Conservation (phyloP, 331 rosid species). For the Prunus yedoensis region DNA sequence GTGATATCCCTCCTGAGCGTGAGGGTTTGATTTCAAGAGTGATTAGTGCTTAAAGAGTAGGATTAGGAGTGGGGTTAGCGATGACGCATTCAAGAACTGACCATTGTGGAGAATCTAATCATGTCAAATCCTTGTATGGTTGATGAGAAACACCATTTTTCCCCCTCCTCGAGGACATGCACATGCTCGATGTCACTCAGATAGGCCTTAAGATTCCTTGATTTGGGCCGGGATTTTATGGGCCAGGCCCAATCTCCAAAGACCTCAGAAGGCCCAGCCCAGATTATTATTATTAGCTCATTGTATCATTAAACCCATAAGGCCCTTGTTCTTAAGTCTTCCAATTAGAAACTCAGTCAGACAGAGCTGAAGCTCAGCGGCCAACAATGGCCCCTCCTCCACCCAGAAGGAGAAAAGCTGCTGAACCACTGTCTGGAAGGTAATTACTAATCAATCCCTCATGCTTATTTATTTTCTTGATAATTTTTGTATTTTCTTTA, state of each 20-base stretch:
- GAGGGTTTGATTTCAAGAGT: background rate
- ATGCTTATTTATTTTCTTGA: background rate
- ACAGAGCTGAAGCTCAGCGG: background rate
- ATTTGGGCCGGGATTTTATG: background rate
- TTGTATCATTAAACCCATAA: background rate
- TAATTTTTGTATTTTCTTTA: background rate
- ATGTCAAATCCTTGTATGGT: constrained; percentile 21
- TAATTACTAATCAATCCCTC: background rate
- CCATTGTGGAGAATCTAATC: constrained; percentile 31
- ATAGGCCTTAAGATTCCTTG: too few species aligned
- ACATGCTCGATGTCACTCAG: too few species aligned
- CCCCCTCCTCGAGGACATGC: background rate
- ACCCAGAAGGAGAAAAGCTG: constrained; percentile 35
- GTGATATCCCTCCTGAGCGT: background rate
- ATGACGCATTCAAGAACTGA: background rate
- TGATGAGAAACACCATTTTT: background rate
- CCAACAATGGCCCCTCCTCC: constrained; percentile 20
- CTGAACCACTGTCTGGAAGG: constrained; percentile 35
- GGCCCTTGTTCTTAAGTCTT: background rate
- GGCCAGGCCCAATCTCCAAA: background rate
- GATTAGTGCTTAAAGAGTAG: background rate
- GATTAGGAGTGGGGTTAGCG: background rate
- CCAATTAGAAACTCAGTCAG: background rate
- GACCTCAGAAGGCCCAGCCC: background rate
- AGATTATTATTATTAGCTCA: too few species aligned